These are phyloP conservation scores for Drechslera avenae DNA, from an alignment of 2,329 filamentous ascomycete genomes.

Conservation along the genomic window DNA sequence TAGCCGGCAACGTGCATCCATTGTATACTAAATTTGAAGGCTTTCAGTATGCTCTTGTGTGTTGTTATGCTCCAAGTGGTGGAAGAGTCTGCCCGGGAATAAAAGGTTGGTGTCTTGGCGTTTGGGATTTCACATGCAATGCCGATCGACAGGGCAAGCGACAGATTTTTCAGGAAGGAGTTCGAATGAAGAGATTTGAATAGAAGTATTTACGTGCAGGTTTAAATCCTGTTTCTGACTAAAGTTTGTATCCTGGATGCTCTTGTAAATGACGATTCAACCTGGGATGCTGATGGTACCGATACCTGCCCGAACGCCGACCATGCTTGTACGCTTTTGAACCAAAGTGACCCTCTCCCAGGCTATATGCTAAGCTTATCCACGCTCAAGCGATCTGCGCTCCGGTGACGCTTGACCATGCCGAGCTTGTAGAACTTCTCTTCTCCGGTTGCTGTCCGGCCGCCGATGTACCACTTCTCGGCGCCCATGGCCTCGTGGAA, in stretches of 20 bases:
- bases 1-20: background rate
- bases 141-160: background rate
- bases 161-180: constrained; percentile 2
- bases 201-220: constrained; percentile 15
- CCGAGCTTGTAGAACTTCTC: constrained; percentile 82
- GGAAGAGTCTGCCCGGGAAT: constrained; percentile 10
- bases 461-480: constrained; percentile 84
- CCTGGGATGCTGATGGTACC: constrained; percentile 10
- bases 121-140: constrained; percentile 14
- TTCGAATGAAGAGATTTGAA: constrained; percentile 13
- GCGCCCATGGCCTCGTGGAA: constrained; percentile 73
- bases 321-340: constrained; percentile 30
- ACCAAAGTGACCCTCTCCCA: background rate
- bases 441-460: constrained; percentile 75
- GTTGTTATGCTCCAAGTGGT: background rate
- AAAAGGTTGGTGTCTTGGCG: constrained; percentile 12
- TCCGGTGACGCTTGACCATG: constrained; percentile 73
- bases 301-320: constrained; percentile 32
- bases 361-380: constrained; percentile 74
- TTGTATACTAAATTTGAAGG: too few species aligned
- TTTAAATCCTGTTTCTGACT: constrained; percentile 1
- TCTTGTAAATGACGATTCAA: constrained; percentile 19
- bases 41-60: too few species aligned
- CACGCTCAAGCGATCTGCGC: constrained; percentile 74
- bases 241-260: constrained; percentile 6